These are phyloP conservation scores for Chrysosporium keratinophilum DNA, from an alignment of 2,329 filamentous ascomycete species.

Conservation along the genomic window DNA sequence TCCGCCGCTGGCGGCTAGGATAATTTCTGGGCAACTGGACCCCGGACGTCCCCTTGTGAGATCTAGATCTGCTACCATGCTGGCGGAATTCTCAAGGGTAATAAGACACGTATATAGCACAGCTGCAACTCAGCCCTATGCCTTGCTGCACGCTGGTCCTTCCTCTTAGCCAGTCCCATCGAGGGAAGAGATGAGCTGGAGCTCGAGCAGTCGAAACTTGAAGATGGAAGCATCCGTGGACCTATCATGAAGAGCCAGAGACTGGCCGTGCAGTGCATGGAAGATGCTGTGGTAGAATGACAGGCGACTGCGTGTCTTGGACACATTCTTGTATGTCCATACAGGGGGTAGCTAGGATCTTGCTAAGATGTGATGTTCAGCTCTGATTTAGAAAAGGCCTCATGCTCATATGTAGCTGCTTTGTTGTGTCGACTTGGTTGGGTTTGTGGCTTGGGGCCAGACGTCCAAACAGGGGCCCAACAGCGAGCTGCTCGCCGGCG, in stretches of 20 bases:
- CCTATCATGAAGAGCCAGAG: neutral
- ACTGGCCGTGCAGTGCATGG: too few relatives aligned
- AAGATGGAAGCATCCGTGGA: slow-evolving; percentile 1
- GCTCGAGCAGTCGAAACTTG: slow-evolving; percentile 2
- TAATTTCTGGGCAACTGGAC: neutral
- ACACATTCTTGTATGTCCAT: too few relatives aligned
- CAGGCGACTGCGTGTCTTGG: too few relatives aligned
- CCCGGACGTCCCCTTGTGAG: too few relatives aligned
- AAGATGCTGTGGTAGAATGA: too few relatives aligned
- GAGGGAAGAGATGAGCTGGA: neutral
- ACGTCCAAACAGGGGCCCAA: neutral
- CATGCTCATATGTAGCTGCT: neutral
- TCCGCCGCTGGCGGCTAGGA: too few relatives aligned
- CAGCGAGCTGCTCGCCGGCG: too few relatives aligned
- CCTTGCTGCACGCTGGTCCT: neutral
- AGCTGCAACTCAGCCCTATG: slow-evolving; percentile 10
- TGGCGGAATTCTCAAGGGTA: neutral
- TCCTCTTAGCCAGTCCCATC: slow-evolving; percentile 3
- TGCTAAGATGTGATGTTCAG: neutral
- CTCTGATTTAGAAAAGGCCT: neutral
- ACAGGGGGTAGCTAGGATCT: neutral
- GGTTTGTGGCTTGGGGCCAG: neutral
- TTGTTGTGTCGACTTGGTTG: neutral
- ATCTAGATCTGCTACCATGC: too few relatives aligned
- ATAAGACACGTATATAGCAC: neutral